Base-by-base conservation (phyloP, 441 rosid genomes). In the Pelargonium cotyledonis region DNA sequence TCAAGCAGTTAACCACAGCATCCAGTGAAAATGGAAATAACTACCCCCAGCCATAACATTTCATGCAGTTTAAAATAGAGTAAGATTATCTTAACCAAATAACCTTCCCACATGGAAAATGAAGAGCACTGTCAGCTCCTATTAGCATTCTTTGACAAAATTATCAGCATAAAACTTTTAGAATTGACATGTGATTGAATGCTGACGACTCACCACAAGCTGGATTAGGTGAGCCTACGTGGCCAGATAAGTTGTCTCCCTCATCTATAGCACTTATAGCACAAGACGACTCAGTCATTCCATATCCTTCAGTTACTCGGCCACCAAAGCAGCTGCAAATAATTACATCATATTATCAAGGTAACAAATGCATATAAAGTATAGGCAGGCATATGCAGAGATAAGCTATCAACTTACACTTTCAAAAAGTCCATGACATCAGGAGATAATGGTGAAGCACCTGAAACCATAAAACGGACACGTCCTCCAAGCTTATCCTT, bases 221-320 rank as follows among this genome's bases (percentile, higher is more conserved):
- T 62, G 98, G 85, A 82, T 79, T 95, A 68, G 99, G 99, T 85
- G 95, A 86, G 67, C 99, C 99, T 78, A 95, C 96, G 77, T 95
- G 99, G 67, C 97, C 99, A 67, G 74, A 70, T 69, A 82, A 81
- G 83, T 75, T 87, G 86, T 95, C 99, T 77, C 84, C 77, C 81
- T 79, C 93, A 46, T 95, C 91, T 81, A 89, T 81, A 53, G 84
- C 63, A 76, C 83, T 85, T 80, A 95, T 87, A 66, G 83, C 83
- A 77, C 97, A 89, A 53, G 99, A 85, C 43, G 95, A 90, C 82
- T 95, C 99, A 3, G 99, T 95, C 99, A 95, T 95, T 78, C 99
- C 99, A 80, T 95, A 95, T 71, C 99, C 99, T 82, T 95, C 98
- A 15, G 71, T 1, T 70, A 95, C 84, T 7, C 71, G 79, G 64